A percentile compares a stretch with the other conserved stretches of the same genome.
Evolutionary conservation across 257 asterid genomes (phyloP).

Genomic region (Salvia rosmarinus): DNA sequence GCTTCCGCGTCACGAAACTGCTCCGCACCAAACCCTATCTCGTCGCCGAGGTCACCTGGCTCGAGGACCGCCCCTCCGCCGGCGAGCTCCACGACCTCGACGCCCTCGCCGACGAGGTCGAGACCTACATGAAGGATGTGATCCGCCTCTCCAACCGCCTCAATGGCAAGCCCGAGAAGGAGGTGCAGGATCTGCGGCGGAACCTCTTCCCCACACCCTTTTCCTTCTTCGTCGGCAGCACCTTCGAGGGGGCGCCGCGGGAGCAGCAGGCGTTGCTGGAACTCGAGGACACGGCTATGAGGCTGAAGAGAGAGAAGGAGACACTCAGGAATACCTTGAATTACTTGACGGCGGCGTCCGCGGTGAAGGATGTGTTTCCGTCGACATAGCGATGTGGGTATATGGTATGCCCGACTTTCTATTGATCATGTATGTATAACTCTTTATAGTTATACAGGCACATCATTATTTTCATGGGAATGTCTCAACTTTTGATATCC

Average conservation of each 20-base stretch:
- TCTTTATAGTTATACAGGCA: constrained; percentile 27
- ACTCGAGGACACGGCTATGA: constrained; percentile 82
- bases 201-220: constrained; percentile 93
- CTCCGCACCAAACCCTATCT: constrained; percentile 84
- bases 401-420: constrained; percentile 15
- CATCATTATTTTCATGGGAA: constrained; percentile 22
- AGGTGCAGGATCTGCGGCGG: constrained; percentile 77
- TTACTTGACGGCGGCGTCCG: constrained; percentile 92
- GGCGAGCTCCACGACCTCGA: constrained; percentile 72
- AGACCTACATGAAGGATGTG: constrained; percentile 83
- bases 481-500: constrained; percentile 47
- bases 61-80: constrained; percentile 91
- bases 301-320: constrained; percentile 95
- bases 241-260: constrained; percentile 93
- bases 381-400: constrained; percentile 49
- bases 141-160: constrained; percentile 81
- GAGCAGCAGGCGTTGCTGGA: constrained; percentile 99
- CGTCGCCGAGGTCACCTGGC: constrained; percentile 94
- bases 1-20: constrained; percentile 74
- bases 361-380: constrained; percentile 94
- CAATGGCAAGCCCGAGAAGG: constrained; percentile 84
- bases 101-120: constrained; percentile 71
- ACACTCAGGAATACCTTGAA: constrained; percentile 90
- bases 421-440: constrained; percentile 32
- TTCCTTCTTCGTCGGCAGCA: constrained; percentile 89